These are phyloP conservation scores for Cytospora piceicola DNA, from an alignment of 2,329 filamentous ascomycete genomes.

Conservation along the genomic window DNA sequence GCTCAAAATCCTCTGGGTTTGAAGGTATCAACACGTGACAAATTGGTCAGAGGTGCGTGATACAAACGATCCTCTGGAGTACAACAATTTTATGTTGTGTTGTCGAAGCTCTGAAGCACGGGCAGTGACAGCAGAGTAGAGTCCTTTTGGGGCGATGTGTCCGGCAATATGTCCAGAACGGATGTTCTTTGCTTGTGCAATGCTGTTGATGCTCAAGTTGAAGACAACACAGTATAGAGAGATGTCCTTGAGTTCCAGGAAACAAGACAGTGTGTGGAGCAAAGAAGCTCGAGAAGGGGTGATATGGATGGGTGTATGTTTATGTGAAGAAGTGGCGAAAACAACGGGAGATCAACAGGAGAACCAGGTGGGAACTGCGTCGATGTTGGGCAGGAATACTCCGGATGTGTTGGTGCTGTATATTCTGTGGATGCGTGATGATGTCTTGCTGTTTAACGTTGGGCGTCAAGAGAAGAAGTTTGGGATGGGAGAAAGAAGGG, in stretches of 20 bases:
- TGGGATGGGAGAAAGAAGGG: constrained; percentile 17
- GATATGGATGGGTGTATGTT: background rate
- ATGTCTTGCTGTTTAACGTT: constrained; percentile 11
- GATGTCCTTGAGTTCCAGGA: constrained; percentile 13
- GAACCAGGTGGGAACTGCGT: constrained; percentile 25
- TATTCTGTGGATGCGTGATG: constrained; percentile 2
- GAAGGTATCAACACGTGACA: constrained; percentile 27
- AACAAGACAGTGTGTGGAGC: constrained; percentile 26
- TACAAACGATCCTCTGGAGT: constrained; percentile 24
- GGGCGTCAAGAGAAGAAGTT: background rate
- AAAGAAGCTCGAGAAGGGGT: constrained; percentile 20
- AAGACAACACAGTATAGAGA: constrained; percentile 20
- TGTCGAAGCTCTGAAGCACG: constrained; percentile 14
- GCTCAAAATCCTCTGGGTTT: constrained; percentile 33
- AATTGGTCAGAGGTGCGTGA: constrained; percentile 23
- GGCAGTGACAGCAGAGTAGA: constrained; percentile 20
- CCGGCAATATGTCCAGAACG: constrained; percentile 27
- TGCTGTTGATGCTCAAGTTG: constrained; percentile 16
- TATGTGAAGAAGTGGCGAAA: constrained; percentile 29
- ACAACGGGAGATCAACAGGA: constrained; percentile 31
- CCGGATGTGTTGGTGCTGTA: constrained; percentile 11
- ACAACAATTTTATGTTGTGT: constrained; percentile 25
- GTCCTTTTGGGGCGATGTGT: constrained; percentile 20
- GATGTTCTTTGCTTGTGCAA: constrained; percentile 28
- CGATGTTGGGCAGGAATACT: constrained; percentile 29